Evolutionary conservation across 176 grass and related monocot species (phyloP).

Genomic region (Otatea glauca): DNA sequence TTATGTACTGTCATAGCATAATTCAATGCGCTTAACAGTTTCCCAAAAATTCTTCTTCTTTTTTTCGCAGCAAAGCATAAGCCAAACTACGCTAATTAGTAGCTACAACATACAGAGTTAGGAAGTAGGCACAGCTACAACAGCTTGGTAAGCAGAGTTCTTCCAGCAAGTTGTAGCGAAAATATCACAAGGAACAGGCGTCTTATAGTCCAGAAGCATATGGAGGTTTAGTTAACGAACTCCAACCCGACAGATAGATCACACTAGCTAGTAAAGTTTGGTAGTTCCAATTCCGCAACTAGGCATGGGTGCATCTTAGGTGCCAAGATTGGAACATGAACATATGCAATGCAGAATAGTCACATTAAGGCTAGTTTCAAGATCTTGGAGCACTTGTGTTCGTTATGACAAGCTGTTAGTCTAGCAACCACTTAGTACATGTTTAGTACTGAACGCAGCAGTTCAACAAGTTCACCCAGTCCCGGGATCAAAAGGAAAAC

Average conservation of each 20-base stretch:
- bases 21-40: not conserved
- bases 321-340: conserved; percentile 2
- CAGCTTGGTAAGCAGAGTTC: not conserved
- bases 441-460: not conserved
- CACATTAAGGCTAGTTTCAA: not conserved
- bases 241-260: not conserved
- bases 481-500: not conserved
- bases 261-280: not conserved
- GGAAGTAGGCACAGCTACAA: not conserved
- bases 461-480: not conserved
- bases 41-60: not conserved
- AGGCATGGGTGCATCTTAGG: not conserved
- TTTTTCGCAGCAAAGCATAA: not conserved
- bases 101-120: not conserved
- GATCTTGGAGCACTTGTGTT: not conserved
- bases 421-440: not conserved
- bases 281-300: not conserved
- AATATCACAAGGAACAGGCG: not conserved
- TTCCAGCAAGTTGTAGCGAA: not conserved
- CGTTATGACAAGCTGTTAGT: not conserved
- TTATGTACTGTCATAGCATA: not conserved
- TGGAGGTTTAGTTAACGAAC: not conserved
- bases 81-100: not conserved
- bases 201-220: not conserved
- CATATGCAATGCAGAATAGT: not conserved